A percentile compares a stretch with the other conserved stretches of the same genome.
phyloP scores from a whole-genome alignment of 345 rosid species.

The Lagerstroemia speciosa region DNA sequence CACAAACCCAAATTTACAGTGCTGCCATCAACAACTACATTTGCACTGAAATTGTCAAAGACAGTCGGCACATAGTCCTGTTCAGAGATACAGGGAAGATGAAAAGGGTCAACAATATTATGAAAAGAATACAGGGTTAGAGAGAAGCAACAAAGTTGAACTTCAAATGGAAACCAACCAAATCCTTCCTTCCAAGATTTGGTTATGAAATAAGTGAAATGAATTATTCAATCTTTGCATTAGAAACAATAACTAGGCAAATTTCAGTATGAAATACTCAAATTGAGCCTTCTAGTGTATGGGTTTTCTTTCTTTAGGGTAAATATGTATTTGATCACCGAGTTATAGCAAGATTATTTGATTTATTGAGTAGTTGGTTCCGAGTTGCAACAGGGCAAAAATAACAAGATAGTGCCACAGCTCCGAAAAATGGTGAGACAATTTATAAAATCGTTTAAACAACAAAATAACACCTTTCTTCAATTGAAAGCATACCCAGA shows the following conservation, averaged over 20 bases:
- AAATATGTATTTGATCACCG: too few species aligned
- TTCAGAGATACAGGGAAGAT: not conserved
- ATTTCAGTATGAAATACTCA: too few species aligned
- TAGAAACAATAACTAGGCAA: too few species aligned
- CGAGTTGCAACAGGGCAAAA: not conserved
- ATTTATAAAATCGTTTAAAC: too few species aligned
- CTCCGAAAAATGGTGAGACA: not conserved
- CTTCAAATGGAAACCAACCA: not conserved
- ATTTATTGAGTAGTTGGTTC: not conserved
- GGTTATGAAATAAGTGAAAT: too few species aligned
- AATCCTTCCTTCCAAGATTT: not conserved
- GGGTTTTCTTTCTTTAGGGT: too few species aligned
- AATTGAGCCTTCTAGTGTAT: too few species aligned
- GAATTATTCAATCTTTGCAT: too few species aligned
- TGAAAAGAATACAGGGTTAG: not conserved
- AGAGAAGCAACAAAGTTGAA: not conserved
- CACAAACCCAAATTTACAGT: conserved; percentile 71
- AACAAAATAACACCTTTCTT: not conserved
- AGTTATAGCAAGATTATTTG: too few species aligned
- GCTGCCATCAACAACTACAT: conserved; percentile 75
- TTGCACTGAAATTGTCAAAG: conserved; percentile 80
- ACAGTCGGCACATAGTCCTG: conserved; percentile 88
- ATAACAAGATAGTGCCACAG: not conserved
- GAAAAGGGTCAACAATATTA: not conserved
- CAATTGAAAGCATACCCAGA: not conserved